Conservation (phyloP, 805 yeast genomes). For the Nakazawaea molendinolei region DNA sequence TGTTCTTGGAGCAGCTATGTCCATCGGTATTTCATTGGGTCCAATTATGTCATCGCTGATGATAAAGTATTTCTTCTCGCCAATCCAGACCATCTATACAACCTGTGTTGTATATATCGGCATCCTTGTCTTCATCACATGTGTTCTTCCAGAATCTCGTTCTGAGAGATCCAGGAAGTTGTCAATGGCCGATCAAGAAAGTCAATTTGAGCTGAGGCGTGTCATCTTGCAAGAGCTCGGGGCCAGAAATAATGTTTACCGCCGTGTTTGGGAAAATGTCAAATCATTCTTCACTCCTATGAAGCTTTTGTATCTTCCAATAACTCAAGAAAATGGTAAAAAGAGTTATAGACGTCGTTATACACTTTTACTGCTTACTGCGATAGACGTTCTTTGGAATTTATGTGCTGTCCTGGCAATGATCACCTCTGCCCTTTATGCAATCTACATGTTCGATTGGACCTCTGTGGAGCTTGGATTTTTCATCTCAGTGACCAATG, state of each 20-base stretch:
- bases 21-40: conserved; percentile 5
- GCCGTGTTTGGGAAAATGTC: not conserved
- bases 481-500: conserved; percentile 39
- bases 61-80: conserved; percentile 1
- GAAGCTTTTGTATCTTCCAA: conserved; percentile 39
- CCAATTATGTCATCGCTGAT: conserved; percentile 3
- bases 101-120: conserved; percentile 20
- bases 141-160: conserved; percentile 48
- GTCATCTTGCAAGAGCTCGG: not conserved
- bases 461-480: conserved; percentile 42
- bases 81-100: not conserved
- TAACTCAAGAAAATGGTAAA: conserved; percentile 14
- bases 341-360: conserved; percentile 22
- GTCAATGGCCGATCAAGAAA: conserved; percentile 28
- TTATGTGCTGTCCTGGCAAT: conserved; percentile 27
- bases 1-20: not conserved
- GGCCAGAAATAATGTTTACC: not conserved
- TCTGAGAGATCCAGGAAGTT: conserved; percentile 38
- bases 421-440: conserved; percentile 36
- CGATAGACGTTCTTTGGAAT: conserved; percentile 32
- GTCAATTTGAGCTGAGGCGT: conserved; percentile 1
- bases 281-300: conserved; percentile 32
- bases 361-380: conserved; percentile 33
- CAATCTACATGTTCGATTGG: conserved; percentile 42
- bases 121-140: conserved; percentile 22